phyloP scores from a whole-genome alignment of 2,329 filamentous ascomycete genomes.

The Colletotrichum destructivum region DNA sequence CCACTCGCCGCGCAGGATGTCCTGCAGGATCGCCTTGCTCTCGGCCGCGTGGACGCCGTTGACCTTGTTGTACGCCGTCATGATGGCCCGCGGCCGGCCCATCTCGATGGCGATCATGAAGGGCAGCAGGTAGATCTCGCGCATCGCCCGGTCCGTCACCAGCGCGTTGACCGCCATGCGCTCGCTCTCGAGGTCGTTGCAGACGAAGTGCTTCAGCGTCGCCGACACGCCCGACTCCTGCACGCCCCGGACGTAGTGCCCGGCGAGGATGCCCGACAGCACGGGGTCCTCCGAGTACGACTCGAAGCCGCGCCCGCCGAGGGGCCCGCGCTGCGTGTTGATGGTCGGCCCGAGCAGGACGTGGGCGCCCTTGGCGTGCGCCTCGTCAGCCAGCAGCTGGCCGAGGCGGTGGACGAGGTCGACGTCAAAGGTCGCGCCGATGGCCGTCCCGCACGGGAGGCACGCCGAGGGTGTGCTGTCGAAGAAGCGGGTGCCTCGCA shows the following conservation, averaged over 20 bases:
- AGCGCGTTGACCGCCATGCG: conserved; percentile 69
- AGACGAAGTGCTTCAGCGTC: conserved; percentile 73
- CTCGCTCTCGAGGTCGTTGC: conserved; percentile 73
- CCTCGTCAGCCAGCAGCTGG: conserved; percentile 65
- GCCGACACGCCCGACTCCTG: conserved; percentile 70
- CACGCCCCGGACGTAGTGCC: conserved; percentile 67
- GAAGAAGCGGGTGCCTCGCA: conserved; percentile 78
- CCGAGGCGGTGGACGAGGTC: conserved; percentile 66
- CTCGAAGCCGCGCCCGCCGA: conserved; percentile 73
- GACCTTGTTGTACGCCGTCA: conserved; percentile 68
- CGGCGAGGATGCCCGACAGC: conserved; percentile 68
- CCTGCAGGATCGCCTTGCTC: conserved; percentile 62
- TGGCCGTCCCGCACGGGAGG: conserved; percentile 71
- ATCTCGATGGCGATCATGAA: conserved; percentile 71
- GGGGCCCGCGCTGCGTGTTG: conserved; percentile 72
- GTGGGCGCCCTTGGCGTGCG: conserved; percentile 70
- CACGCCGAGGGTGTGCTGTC: conserved; percentile 72
- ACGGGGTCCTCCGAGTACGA: conserved; percentile 72
- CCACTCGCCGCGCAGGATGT: conserved; percentile 70
- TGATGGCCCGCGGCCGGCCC: conserved; percentile 66
- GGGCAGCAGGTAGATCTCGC: conserved; percentile 71
- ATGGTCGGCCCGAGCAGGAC: conserved; percentile 73
- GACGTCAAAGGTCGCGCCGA: conserved; percentile 72
- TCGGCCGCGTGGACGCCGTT: conserved; percentile 51
- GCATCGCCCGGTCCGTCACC: conserved; percentile 68